Base-by-base conservation (phyloP, 1,284 basidiomycete genomes). In the Puccinia horiana region DNA sequence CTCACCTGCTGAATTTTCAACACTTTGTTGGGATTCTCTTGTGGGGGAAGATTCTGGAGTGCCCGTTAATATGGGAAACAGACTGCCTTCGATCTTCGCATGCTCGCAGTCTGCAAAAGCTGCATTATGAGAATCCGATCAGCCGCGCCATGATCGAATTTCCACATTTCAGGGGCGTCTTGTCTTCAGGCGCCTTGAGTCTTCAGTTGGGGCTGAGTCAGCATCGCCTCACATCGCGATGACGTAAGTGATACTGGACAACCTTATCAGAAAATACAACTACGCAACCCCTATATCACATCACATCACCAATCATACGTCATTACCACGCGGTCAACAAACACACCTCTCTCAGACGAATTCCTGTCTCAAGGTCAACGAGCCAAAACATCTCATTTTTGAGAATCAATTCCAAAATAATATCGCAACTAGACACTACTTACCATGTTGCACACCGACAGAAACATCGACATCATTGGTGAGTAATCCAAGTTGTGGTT, bases 401-500 rank as follows among this genome's bases (percentile, higher is more conserved):
- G 11, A 4, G 4, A 52, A 12, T 52, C 18, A 18, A 20, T 52
- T 23, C 20, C 12, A 20, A 23, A 4, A 20, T 52, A 12, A 9
- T 23, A 52, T 52, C 18, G 9, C 11, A 18, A 16, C 9, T 18
- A 9, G 20, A 18, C 9, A 35, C 18, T 42, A 29, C 14, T 29
- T 26, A 49, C 26, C 44, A 72, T 72, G 69, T 49, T 72, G 42
- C 69, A 72, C 69, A 72, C 40, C 69, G 69, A 72, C 69, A 44
- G 69, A n/a, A 47, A 47, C 26, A 72, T 72, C 42, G 69, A 72
- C 49, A 72, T 72, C n/a, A 72, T 72, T 29, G 69, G 69, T 72
- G 26, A 40, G 65, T 69, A 40, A 14, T 23, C 20, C 18, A 8
- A 65, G 18, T n/a, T n/a, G n/a, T n/a, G n/a, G 35, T 0, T 3